Base-by-base conservation (phyloP, 202 grass and related monocot genomes). In the Saccharum hybrid region DNA sequence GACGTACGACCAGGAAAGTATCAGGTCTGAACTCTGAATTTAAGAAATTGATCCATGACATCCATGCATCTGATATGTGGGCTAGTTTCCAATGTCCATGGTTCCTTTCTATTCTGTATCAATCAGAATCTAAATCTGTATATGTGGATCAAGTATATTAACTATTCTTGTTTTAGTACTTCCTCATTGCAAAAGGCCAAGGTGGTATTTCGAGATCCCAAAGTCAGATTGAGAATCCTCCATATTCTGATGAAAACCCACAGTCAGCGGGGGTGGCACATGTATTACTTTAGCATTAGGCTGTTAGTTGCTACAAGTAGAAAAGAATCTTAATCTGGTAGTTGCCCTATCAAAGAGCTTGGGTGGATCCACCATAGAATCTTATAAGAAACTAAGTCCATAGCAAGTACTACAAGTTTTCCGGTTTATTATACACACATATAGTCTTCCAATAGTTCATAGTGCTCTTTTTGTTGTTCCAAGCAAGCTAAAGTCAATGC, bases 161-260 rank as follows among this genome's bases (percentile, higher is more conserved):
- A 30, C 31, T 78, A 57, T 48, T 38, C 37, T 31, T 19, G 31
- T 26, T 61, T 26, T 76, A 67, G n/a, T 72, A 21, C 75, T 72
- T 81, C 15, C 15, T 23, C 39, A 1, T 36, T 19, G 39, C 60
- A 61, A 18, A 75, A 88, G 42, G 70, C 13, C 23, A 51, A 63
- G 13, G 23, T 54, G 71, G 34, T 84, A 37, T 66, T 21, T 45
- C 12, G 8, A 85, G 77, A 82, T 85, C 56, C 28, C 66, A 85
- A 85, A 89, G 87, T 85, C 65, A 77, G 72, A 45, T 10, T 23
- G 66, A 76, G 46, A 51, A 51, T 81, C 77, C 84, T 65, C 11
- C 64, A 11, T 49, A 1, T 52, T 80, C 45, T n/a, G 39, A 61
- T 1, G 10, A 56, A 60, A 52, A 18, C 37, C 66, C 48, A 6